These are phyloP conservation scores for Kwoniella pini DNA, from an alignment of 768 basidiomycete genomes.

Conservation along the genomic window DNA sequence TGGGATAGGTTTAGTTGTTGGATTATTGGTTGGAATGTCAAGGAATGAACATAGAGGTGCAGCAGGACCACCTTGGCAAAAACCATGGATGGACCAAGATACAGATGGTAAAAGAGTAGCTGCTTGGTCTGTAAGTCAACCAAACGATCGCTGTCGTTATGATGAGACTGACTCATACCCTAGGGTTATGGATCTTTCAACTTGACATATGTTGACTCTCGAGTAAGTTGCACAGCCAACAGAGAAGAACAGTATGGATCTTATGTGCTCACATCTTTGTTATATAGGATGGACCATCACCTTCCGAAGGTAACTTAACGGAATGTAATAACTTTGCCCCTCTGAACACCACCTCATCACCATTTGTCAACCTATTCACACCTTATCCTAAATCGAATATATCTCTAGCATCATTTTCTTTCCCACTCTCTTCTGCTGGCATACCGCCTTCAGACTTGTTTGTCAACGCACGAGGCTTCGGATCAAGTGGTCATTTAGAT, in stretches of 20 bases:
- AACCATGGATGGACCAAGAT: slow-evolving; percentile 29
- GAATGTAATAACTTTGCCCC: slow-evolving; percentile 40
- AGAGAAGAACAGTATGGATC: no score
- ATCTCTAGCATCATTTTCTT: slow-evolving; percentile 37
- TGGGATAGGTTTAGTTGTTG: slow-evolving; percentile 36
- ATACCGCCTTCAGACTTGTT: slow-evolving; percentile 23
- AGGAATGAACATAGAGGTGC: neutral
- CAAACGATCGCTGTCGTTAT: slow-evolving; percentile 4
- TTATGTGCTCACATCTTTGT: no score
- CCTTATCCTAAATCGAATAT: slow-evolving; percentile 40
- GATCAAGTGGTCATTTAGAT: slow-evolving; percentile 40
- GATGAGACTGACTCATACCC: neutral
- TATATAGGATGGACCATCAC: slow-evolving; percentile 40
- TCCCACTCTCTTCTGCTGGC: slow-evolving; percentile 30
- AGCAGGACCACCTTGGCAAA: slow-evolving; percentile 1
- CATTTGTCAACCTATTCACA: slow-evolving; percentile 32
- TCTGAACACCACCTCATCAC: slow-evolving; percentile 32
- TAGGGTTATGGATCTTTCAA: slow-evolving; percentile 22
- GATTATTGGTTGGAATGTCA: slow-evolving; percentile 35
- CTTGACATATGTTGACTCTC: slow-evolving; percentile 32
- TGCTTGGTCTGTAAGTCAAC: slow-evolving; percentile 25
- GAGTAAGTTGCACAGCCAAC: slow-evolving; percentile 31
- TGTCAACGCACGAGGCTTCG: slow-evolving; percentile 41
- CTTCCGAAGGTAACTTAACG: slow-evolving; percentile 36
- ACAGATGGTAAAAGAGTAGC: slow-evolving; percentile 24